Evolutionary conservation across 176 grass and related monocot species (phyloP).

Genomic region (Zea luxurians): DNA sequence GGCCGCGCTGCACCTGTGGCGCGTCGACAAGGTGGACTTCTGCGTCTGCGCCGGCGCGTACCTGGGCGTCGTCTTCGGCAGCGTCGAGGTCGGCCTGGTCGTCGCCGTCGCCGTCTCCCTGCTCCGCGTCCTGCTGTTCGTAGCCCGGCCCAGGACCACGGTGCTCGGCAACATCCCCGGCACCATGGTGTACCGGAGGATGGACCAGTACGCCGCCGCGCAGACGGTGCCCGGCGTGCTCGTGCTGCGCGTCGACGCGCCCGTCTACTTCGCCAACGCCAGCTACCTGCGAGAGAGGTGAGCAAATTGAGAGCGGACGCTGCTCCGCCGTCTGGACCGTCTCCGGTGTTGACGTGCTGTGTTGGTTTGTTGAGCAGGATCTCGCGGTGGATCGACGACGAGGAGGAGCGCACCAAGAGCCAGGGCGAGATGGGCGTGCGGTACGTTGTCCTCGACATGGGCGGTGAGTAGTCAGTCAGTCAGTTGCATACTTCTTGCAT

Average conservation of each 20-base stretch:
- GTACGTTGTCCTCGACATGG: conserved; percentile 85
- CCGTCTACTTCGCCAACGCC: conserved; percentile 89
- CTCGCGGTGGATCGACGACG: conserved; percentile 82
- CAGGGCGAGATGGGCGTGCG: conserved; percentile 56
- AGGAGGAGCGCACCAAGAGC: conserved; percentile 61
- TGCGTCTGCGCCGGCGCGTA: conserved; percentile 83
- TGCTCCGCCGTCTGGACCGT: too few relatives aligned
- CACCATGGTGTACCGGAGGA: conserved; percentile 63
- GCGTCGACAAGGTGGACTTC: conserved; percentile 95
- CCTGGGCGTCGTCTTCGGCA: conserved; percentile 91
- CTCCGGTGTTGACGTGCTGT: not conserved
- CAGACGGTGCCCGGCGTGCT: conserved; percentile 64
- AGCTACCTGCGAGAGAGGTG: conserved; percentile 83
- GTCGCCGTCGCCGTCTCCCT: conserved; percentile 70
- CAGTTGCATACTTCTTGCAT: not conserved
- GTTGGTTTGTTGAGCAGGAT: conserved; percentile 46
- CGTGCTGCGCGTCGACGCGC: conserved; percentile 74
- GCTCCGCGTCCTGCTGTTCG: conserved; percentile 62
- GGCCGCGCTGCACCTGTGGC: conserved; percentile 77
- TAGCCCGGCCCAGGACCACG: conserved; percentile 71
- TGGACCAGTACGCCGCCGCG: conserved; percentile 73
- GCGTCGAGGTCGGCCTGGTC: conserved; percentile 75
- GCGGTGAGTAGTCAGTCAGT: conserved; percentile 53
- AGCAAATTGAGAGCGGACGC: conserved; percentile 29
- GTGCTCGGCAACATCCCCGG: conserved; percentile 82